These are phyloP conservation scores for Phytophthora hibernalis DNA, from an alignment of 352 stramenopile species.

Conservation along the genomic window DNA sequence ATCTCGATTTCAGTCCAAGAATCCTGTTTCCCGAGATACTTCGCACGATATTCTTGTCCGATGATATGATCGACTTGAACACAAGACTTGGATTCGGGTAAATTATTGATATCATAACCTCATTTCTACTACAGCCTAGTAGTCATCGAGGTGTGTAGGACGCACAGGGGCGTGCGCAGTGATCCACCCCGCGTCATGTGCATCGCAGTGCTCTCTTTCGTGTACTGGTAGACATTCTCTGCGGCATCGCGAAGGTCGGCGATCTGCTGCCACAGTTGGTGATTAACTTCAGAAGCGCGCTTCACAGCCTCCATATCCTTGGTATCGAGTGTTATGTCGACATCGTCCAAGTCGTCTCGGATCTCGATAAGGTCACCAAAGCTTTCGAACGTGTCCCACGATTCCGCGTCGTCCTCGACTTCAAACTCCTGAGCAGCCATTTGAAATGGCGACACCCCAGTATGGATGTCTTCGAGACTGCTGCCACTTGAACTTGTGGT, in stretches of 20 bases:
- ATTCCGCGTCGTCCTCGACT: conserved; percentile 32
- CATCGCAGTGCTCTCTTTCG: conserved; percentile 49
- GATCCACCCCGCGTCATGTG: conserved; percentile 40
- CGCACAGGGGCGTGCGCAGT: conserved; percentile 8
- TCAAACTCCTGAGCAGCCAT: conserved; percentile 22
- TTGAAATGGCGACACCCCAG: conserved; percentile 13
- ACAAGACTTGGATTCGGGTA: conserved; percentile 39
- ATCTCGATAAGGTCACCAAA: conserved; percentile 42
- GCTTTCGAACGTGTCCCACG: conserved; percentile 42
- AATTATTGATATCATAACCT: conserved; percentile 12
- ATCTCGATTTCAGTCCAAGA: conserved; percentile 1
- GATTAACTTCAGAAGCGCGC: conserved; percentile 34
- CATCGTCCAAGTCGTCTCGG: conserved; percentile 41
- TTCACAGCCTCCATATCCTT: conserved; percentile 52
- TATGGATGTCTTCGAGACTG: conserved; percentile 30
- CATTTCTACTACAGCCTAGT: background rate
- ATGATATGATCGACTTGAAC: background rate
- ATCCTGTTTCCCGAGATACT: background rate
- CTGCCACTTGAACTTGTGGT: conserved; percentile 45
- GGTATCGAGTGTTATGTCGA: conserved; percentile 50
- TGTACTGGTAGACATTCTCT: conserved; percentile 61
- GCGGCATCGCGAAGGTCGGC: conserved; percentile 50
- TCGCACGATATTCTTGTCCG: background rate
- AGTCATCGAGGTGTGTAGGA: conserved; percentile 1
- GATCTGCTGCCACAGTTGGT: conserved; percentile 56